Evolutionary conservation across 2,329 filamentous ascomycete genomes (phyloP).

Genomic region (Diaporthe sp.): DNA sequence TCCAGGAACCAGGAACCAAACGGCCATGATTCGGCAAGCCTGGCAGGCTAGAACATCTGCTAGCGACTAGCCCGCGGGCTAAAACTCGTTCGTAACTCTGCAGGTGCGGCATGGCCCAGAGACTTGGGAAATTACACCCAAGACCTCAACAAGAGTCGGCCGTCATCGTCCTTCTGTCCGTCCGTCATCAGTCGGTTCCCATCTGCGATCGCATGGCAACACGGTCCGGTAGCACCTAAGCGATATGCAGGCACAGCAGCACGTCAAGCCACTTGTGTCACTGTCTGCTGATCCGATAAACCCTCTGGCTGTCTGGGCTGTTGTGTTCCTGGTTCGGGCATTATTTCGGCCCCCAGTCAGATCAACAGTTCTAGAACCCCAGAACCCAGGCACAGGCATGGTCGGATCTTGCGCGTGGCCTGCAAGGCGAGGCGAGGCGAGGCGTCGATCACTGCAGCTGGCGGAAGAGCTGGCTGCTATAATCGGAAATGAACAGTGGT

Average conservation of each 20-base stretch:
- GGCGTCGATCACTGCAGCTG: slow-evolving; percentile 29
- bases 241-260: neutral
- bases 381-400: slow-evolving; percentile 1
- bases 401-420: slow-evolving; percentile 4
- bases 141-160: neutral
- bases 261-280: slow-evolving; percentile 26
- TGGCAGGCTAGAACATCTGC: neutral
- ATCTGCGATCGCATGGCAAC: slow-evolving; percentile 12
- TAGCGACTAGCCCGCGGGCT: slow-evolving; percentile 7
- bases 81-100: neutral
- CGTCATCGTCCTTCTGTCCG: neutral
- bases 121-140: slow-evolving; percentile 16
- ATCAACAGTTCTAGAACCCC: slow-evolving; percentile 28
- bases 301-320: neutral
- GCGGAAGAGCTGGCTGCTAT: slow-evolving; percentile 5
- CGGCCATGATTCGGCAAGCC: slow-evolving; percentile 10
- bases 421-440: slow-evolving; percentile 22
- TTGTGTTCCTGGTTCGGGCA: slow-evolving; percentile 4
- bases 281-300: slow-evolving; percentile 11
- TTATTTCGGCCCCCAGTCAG: slow-evolving; percentile 21
- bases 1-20: slow-evolving; percentile 32
- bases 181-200: too few relatives aligned
- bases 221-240: slow-evolving; percentile 4
- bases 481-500: slow-evolving; percentile 9
- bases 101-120: slow-evolving; percentile 9